Evolutionary conservation across 768 basidiomycete genomes (phyloP), one percentile per base, ranked within the genome.

Genomic region (Cyclocybe aegerita): DNA sequence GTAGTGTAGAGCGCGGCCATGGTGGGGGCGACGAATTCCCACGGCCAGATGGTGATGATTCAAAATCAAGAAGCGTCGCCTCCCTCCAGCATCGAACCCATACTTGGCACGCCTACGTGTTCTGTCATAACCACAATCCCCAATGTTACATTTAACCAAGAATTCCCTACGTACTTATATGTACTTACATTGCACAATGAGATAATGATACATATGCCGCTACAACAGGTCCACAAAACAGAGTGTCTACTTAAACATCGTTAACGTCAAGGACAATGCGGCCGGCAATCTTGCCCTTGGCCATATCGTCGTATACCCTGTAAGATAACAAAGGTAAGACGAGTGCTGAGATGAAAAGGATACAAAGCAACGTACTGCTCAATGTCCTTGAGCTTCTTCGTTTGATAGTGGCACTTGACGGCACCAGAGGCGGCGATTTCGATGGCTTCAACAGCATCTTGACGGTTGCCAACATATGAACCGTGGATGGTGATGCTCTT

Each of bases 361-460:
- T 23, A 5, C 23, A 39, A 44, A 4, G 43, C 10, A n/a, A 74
- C 82, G 54, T 50, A 83, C 78, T 73, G 65, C 33, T 73, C 65
- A 38, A 90, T 75, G 3, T 82, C 78, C 0, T 68, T 58, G 33
- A 91, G 69, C 0, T 71, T 71, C 63, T 70, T 77, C 43, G 70
- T 43, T 37, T 55, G 64, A 55, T 73, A 86, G 56, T 73, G 73
- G 50, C 82, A 82, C 63, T 82, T 86, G 47, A 92, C 86, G 46
- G 80, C 79, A 10, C 89, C 90, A 32, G 72, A 62, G 0, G 84
- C 78, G 1, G 90, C 92, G 42, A 94, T 84, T 2, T 82, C 79
- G 39, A 95, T 69, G 0, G 93, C 88, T 66, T 96, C 93, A 8
- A 78, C 65, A 2, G 91, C 83, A 61, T 95, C 93, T 66, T 93